Base-by-base conservation (phyloP, 2,329 filamentous ascomycete species). In the Microcera coccophila region DNA sequence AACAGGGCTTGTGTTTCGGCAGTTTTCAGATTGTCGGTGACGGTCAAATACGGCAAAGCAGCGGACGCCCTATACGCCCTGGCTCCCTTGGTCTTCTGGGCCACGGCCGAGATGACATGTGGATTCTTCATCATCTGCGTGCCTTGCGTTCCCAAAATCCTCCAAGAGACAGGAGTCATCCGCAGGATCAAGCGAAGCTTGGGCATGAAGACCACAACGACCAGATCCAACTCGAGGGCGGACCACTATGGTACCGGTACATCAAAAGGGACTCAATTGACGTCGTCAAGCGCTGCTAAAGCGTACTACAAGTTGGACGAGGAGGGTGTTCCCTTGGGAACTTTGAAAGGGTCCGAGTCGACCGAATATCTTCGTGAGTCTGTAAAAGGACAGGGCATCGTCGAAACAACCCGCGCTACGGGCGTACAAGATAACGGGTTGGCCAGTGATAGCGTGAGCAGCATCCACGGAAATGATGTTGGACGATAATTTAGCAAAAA, bases 71-170 rank as follows among this genome's bases (percentile, higher is more conserved):
- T 67, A 35, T 72, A 65, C 46, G 44, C 52, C 10, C 60, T 72
- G 29, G 66, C 63, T 1, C 62, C 66, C 1, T 51, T 72, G 1
- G 43, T 67, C 12, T 71, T 72, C 52, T 73, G 70, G 70, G 68
- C 65, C 3, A 59, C 54, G 20, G 70, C 63, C 4, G 70, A 73
- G 46, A 72, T 70, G 63, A 68, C 69, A 2, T 70, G 67, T 38
- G 70, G 65, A 7, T 72, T 73, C 54, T 65, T 72, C 48, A 65
- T 71, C 37, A 44, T 66, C 29, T 61, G 65, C 38, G 48, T 69
- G 26, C 67, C 68, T 4, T 66, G 62, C 29, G 47, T 68, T 1
- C 65, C 68, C 3, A 70, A 66, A 47, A 56, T 70, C 18, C 44
- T 69, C 8, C 28, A 38, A 34, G 54, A 59, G 5, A 47, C 41